Evolutionary conservation across 73 alveolate genomes (phyloP), one percentile per base, ranked within the genome.

Genomic region (Paramecium octaurelia): DNA sequence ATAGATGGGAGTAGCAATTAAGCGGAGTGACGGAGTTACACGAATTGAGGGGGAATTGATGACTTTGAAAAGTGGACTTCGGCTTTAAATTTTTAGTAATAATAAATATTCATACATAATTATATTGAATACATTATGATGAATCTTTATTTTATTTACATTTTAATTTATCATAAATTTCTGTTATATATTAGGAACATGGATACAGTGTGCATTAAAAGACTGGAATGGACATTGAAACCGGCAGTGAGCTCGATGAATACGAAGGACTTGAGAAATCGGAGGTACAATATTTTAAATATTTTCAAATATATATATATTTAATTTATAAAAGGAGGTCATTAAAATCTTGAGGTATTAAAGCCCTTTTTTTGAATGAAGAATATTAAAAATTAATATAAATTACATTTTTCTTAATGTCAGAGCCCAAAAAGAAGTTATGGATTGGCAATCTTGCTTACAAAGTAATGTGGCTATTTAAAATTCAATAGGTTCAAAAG

Each of bases 371-470:
- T 54, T n/a, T 54, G 69, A 54, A 54, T 54, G 69, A 54, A 18
- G 69, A 54, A 54, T 54, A 54, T 54, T 54, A 54, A 54, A 54
- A 54, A 54, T 54, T 54, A 54, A 18, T 54, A 18, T 54, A 54
- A 54, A 54, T 54, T 54, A 54, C 69, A 54, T 54, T 54, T 54
- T 54, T 54, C 69, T 64, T 64, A 24, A 75, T 75, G 88, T 34
- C 64, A 0, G 88, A 75, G 36, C 91, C 91, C 20, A 80, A 80
- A 21, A 34, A 34, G 50, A 80, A 80, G 75, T 46, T 80, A 80
- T 80, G 91, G 91, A 46, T 80, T 12, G 91, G 91, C 48, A 80
- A 80, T 46, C 75, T 80, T 40, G 34, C 70, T 20, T 48, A 80
- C 70, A 80, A 80, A 42, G 91, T 80, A 80, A 20, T 11, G 21